Evolutionary conservation across 306 rosid species (phyloP).

Genomic region (Cicer judaicum): DNA sequence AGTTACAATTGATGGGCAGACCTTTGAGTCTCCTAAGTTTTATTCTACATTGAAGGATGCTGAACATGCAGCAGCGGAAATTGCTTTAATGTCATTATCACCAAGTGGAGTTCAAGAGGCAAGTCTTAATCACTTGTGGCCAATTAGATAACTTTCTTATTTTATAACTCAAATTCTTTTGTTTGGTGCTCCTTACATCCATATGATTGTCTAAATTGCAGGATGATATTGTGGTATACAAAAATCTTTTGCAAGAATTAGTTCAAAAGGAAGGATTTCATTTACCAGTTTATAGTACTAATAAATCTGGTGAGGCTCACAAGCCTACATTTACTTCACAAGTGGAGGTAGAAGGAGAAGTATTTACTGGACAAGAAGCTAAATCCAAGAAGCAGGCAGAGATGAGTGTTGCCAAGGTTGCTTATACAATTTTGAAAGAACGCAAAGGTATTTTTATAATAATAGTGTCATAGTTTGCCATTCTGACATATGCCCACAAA

Average conservation of each 20-base stretch:
- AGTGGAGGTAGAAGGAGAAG: slow-evolving; percentile 66
- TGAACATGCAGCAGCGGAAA: slow-evolving; percentile 85
- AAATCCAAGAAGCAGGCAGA: slow-evolving; percentile 83
- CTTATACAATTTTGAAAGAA: slow-evolving; percentile 63
- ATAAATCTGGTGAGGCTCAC: slow-evolving; percentile 64
- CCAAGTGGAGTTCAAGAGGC: slow-evolving; percentile 65
- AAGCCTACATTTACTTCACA: slow-evolving; percentile 62
- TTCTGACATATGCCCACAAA: neutral
- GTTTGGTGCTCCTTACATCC: slow-evolving; percentile 1
- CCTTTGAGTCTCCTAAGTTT: slow-evolving; percentile 62
- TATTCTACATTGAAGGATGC: slow-evolving; percentile 76
- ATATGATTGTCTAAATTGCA: slow-evolving; percentile 45
- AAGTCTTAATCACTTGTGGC: slow-evolving; percentile 47
- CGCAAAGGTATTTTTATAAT: slow-evolving; percentile 51
- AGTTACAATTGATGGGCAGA: slow-evolving; percentile 69
- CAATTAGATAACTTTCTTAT: slow-evolving; percentile 12
- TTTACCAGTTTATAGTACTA: slow-evolving; percentile 63
- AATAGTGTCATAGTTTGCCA: slow-evolving; percentile 9
- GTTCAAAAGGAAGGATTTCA: slow-evolving; percentile 62
- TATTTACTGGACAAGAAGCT: slow-evolving; percentile 64
- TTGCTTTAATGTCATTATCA: slow-evolving; percentile 66
- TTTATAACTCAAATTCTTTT: slow-evolving; percentile 14
- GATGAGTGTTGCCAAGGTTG: slow-evolving; percentile 80
- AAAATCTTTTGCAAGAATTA: slow-evolving; percentile 82
- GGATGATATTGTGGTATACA: slow-evolving; percentile 66